Percentiles rank a stretch among this genome's conserved stretches.
Evolutionary conservation across 2,329 filamentous ascomycete genomes (phyloP).

Genomic region (Fusarium pilosicola): DNA sequence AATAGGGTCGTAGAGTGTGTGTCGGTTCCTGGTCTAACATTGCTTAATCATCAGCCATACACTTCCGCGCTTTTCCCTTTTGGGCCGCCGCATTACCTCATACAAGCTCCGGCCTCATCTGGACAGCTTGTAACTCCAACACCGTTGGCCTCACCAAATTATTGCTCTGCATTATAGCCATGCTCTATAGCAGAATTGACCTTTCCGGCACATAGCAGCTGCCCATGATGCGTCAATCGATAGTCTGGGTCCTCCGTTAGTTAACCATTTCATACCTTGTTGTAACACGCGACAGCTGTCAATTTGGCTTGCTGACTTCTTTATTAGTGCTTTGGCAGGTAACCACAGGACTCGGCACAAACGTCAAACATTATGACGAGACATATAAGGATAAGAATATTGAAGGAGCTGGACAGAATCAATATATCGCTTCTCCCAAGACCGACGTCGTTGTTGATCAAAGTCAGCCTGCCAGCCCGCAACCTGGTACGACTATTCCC

Average conservation of each 20-base stretch:
- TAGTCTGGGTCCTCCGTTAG: conserved; percentile 56
- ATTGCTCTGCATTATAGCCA: conserved; percentile 40
- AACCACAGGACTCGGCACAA: conserved; percentile 50
- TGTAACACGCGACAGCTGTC: conserved; percentile 36
- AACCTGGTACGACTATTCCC: conserved; percentile 50
- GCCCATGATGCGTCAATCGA: conserved; percentile 54
- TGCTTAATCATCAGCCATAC: conserved; percentile 11
- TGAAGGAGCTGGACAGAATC: conserved; percentile 43
- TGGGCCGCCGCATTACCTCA: conserved; percentile 42
- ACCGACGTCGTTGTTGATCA: conserved; percentile 46
- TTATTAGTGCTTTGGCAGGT: conserved; percentile 60
- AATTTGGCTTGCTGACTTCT: conserved; percentile 39
- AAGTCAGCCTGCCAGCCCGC: conserved; percentile 41
- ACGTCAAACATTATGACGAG: conserved; percentile 52
- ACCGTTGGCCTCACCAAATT: conserved; percentile 19
- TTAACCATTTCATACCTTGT: background rate
- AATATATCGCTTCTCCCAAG: conserved; percentile 47
- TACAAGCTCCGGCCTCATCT: conserved; percentile 42
- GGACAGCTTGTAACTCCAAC: conserved; percentile 46
- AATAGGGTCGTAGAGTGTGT: background rate
- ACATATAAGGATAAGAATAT: conserved; percentile 45
- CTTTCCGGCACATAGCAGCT: conserved; percentile 48
- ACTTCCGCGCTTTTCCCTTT: conserved; percentile 13
- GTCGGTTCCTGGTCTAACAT: conserved; percentile 3
- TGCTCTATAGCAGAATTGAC: conserved; percentile 41